These are phyloP conservation scores for Nicotiana knightiana DNA, from an alignment of 257 asterid species.

Conservation along the genomic window DNA sequence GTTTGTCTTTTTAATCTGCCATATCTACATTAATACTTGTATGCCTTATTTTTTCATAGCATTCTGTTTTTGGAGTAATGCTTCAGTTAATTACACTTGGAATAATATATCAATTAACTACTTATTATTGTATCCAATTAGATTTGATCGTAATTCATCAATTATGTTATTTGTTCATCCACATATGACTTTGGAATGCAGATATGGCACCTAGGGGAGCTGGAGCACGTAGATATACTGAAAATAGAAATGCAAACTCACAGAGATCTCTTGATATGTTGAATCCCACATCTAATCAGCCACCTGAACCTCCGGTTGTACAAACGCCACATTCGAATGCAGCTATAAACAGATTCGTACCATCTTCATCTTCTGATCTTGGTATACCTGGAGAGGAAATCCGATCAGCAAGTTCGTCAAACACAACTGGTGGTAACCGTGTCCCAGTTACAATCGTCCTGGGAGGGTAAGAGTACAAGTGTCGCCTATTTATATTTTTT, in stretches of 20 bases:
- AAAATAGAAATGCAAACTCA: background rate
- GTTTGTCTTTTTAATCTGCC: background rate
- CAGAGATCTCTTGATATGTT: background rate
- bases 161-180: background rate
- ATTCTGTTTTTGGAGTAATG: background rate
- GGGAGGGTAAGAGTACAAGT: background rate
- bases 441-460: background rate
- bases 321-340: background rate
- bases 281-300: background rate
- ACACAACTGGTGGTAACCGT: background rate
- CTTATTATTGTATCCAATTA: background rate
- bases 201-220: background rate
- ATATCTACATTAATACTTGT: background rate
- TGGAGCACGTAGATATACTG: background rate
- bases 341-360: background rate
- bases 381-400: background rate
- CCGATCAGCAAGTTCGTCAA: background rate
- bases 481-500: too few species aligned
- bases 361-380: background rate
- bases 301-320: background rate
- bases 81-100: background rate
- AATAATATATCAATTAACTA: background rate
- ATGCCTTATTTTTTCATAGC: background rate
- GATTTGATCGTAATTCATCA: background rate
- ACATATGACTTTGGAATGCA: background rate